A percentile compares a stretch with the other conserved stretches of the same genome.
These are phyloP conservation scores for Coemansia sp. DNA, from an alignment of 192 early-diverging fungal species.

Conservation along the genomic window DNA sequence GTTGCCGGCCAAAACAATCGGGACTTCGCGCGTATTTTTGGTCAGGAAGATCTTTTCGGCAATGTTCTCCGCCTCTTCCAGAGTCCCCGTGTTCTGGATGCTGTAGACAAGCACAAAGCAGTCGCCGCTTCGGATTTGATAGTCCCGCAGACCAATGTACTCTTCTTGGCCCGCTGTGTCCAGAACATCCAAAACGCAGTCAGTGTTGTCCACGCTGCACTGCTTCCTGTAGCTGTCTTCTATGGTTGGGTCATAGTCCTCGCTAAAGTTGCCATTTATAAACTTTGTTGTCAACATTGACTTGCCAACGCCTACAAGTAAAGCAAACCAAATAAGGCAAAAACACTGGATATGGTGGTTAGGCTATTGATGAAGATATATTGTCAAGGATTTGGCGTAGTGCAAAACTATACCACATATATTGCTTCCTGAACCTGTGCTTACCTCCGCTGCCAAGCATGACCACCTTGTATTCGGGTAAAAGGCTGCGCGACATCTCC, in stretches of 20 bases:
- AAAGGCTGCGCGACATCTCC: conserved; percentile 44
- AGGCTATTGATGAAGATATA: no score
- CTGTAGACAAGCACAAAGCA: conserved; percentile 84
- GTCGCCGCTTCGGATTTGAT: conserved; percentile 87
- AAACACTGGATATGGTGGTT: no score
- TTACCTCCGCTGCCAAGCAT: conserved; percentile 89
- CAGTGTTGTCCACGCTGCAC: conserved; percentile 75
- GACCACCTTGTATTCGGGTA: conserved; percentile 92
- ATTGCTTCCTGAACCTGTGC: not conserved
- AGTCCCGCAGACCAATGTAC: conserved; percentile 73
- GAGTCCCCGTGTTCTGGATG: conserved; percentile 50
- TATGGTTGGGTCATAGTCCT: conserved; percentile 94
- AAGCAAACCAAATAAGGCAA: not conserved
- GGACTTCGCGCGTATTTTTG: conserved; percentile 73
- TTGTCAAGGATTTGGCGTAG: no score
- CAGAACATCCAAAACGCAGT: conserved; percentile 83
- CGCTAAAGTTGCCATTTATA: conserved; percentile 88
- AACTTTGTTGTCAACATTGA: conserved; percentile 91
- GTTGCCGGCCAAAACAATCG: conserved; percentile 83
- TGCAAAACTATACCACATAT: not conserved
- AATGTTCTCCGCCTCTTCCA: conserved; percentile 73
- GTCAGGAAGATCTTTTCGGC: conserved; percentile 74
- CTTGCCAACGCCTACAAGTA: conserved; percentile 64
- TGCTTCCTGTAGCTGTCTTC: conserved; percentile 89
- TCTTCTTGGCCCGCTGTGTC: conserved; percentile 92